Evolutionary conservation across 1,139 yeast species (phyloP), one percentile per base, ranked within the genome.

Genomic region (Taphrina pruni): DNA sequence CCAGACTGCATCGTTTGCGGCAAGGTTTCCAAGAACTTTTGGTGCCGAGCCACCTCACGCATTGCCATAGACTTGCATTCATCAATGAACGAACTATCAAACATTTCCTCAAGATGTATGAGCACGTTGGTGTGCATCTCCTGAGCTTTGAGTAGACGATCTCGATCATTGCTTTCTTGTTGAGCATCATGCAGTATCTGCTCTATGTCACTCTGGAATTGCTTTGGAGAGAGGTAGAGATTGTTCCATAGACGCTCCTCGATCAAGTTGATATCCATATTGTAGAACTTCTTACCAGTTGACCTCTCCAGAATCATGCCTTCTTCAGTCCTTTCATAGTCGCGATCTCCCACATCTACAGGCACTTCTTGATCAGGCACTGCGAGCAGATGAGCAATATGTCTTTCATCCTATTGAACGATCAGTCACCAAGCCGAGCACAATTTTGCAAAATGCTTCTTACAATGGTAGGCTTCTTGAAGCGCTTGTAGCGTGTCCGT

Each of bases 171-270:
- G 0, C 90, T 92, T 7, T 84, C 79, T 0, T 88, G 86, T 41
- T 84, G 82, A 0, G 96, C 85, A 79, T 95, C 99, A 60, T 84
- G 83, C 60, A 90, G 88, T 60, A 95, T 93, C 86, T 89, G 84
- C 76, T 87, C 90, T 65, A 95, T 84, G 76, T 95, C 99, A 74
- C 84, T 86, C 74, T 93, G 79, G 76, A 90, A 93, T 77, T 94
- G 98, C 73, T 86, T 88, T 14, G 99, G 97, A 75, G 93, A 97
- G 45, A 93, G 88, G 76, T 95, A 94, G 77, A 81, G 94, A 0
- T 99, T 99, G 78, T 94, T 94, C 99, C 99, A 94, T 69, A 95
- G 80, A 70, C 99, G 83, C 76, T 94, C 99, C 76, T 94, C 99
- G 61, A 95, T 86, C 20, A 92, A 88, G 76, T 94, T 99, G 71